Evolutionary conservation across 108 stramenopile genomes (phyloP), one percentile per base, ranked within the genome.

Genomic region (Mayamaea pseudoterrestris): DNA sequence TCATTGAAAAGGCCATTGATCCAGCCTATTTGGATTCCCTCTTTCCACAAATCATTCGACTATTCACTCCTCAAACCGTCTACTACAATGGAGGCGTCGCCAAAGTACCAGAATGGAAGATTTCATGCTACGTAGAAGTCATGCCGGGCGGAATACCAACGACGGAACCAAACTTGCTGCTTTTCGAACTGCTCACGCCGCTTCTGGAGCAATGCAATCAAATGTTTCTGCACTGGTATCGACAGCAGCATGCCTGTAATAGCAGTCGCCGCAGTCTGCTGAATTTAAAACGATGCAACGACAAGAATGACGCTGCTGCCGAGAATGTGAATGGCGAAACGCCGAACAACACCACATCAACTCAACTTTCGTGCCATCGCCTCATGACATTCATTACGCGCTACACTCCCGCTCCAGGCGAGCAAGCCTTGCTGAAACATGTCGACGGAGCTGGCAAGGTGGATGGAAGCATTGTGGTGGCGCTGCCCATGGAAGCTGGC

Each of bases 341-440:
- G n/a, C n/a, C n/a, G n/a, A n/a, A n/a, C n/a, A n/a, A n/a, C n/a
- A 55, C 50, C 25, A 31, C 35, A 47, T 30, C 46, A 6, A 9
- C n/a, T 8, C 9, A 21, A 50, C n/a, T n/a, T n/a, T 25, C 47
- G 11, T 66, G 68, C 51, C 43, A 69, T n/a, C 68, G 90, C 28
- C 53, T 91, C 9, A 91, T 91, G 90, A 91, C 83, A 0, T 91
- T 91, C 44, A 69, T 91, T 7, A 91, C 90, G n/a, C 47, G 90
- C 17, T 91, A 91, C 54, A 91, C 90, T 3, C 78, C 90, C 0
- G 63, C 63, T 41, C 90, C 84, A 21, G 78, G 82, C 27, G 90
- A 91, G 55, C 77, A 91, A 50, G 90, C 90, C 0, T 59, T 91
- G 29, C 50, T 91, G 34, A 91, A 67, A 45, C 90, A 91, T 53